These are phyloP conservation scores for Tolypocladium tundrense DNA, from an alignment of 2,329 filamentous ascomycete genomes.

Conservation along the genomic window DNA sequence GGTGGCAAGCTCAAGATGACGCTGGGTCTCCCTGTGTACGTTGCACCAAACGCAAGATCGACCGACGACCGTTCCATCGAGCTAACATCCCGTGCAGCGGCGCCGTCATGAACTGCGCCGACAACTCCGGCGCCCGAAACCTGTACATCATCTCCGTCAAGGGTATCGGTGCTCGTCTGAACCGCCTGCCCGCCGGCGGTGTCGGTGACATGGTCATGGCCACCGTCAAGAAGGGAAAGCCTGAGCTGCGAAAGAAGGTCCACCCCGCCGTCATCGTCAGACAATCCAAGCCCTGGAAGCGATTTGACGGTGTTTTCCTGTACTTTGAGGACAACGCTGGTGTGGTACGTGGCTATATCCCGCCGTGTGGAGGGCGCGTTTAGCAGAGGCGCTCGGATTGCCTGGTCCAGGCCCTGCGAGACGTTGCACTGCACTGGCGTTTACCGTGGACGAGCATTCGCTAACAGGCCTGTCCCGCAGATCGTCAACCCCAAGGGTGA, in stretches of 20 bases:
- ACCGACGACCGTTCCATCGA: not conserved
- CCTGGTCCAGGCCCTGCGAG: not conserved
- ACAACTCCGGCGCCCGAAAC: slow-evolving; percentile 98
- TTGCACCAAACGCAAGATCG: slow-evolving; percentile 7
- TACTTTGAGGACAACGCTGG: slow-evolving; percentile 99
- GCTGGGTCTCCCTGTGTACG: slow-evolving; percentile 99
- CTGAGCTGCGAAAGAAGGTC: slow-evolving; percentile 99
- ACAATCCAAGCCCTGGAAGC: slow-evolving; percentile 99
- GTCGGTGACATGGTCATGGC: slow-evolving; percentile 99
- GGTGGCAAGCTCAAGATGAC: slow-evolving; percentile 99
- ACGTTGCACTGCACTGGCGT: not conserved
- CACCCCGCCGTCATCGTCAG: slow-evolving; percentile 98
- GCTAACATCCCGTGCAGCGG: slow-evolving; percentile 49
- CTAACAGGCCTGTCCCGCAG: slow-evolving; percentile 38
- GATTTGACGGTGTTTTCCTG: slow-evolving; percentile 95
- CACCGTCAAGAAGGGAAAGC: slow-evolving; percentile 99
- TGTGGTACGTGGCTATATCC: slow-evolving; percentile 58
- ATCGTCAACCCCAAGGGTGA: slow-evolving; percentile 99
- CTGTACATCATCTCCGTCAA: slow-evolving; percentile 99
- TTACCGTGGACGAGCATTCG: not conserved
- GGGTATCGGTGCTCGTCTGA: slow-evolving; percentile 94
- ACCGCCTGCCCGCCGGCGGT: slow-evolving; percentile 93
- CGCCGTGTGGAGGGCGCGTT: not conserved
- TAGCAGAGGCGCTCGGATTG: not conserved
- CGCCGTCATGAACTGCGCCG: slow-evolving; percentile 99